Evolutionary conservation across 192 early-diverging fungal species (phyloP), one percentile per base, ranked within the genome.

Genomic region (Coemansia sp.): DNA sequence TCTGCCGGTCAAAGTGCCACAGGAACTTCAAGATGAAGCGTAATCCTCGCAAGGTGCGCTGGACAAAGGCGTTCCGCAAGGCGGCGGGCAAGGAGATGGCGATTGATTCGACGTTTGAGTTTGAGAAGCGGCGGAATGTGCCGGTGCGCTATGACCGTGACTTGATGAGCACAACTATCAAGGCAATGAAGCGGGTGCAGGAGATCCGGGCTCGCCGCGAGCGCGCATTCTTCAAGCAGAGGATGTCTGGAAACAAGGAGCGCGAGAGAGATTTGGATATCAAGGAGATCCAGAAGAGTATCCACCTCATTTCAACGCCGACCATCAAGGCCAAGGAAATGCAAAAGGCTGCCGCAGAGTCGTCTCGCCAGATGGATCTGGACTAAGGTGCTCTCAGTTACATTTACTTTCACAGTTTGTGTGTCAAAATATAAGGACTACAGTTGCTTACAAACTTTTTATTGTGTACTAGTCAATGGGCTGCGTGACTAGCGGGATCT

Each of bases 11-110:
- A 70, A 98, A 99, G 87, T 99, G 98, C 86, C 95, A 98, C 91
- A 95, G 93, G 78, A 98, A 96, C 86, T 99, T 99, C 86, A 99
- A 99, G 82, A 96, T 98, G 93, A 98, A 98, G 90, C 91, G 98
- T 46, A 98, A 98, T 87, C 98, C 98, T 38, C 89, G 98, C 73
- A 99, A 99, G 90, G 95, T 99, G 64, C 88, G 91, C 70, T 99
- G 98, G 98, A 99, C 98, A 64, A 99, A 99, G 90, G 96, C 98
- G 10, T 99, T 99, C 94, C 88, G 98, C 67, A 94, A 93, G 80
- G 91, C 98, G 14, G 93, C 94, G 15, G 98, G 98, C 78, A 99
- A 99, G 86, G 98, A 99, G 86, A 99, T 99, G 98, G 89, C 92
- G 4, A 96, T 99, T 68, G 95, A 99, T 82, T 88, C 93, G 31